Evolutionary conservation across 345 rosid genomes (phyloP), one percentile per base, ranked within the genome.

Genomic region (Eucalyptus rudis): DNA sequence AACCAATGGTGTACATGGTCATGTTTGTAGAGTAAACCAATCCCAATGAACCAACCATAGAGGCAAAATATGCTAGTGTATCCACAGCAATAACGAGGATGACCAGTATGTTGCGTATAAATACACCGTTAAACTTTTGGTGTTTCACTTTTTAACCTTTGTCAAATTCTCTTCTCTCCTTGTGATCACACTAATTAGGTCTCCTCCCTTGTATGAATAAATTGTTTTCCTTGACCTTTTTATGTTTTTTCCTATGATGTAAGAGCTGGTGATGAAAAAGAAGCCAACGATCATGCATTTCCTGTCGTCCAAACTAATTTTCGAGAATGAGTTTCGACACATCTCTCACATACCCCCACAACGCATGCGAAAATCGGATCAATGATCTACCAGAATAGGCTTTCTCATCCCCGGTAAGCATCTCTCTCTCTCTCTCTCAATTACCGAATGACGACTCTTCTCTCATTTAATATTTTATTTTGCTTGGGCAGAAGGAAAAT

Each of bases 241-340:
- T 33, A 33, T 33, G 36, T 33, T n/a, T n/a, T n/a, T n/a, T n/a
- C n/a, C n/a, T 33, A 33, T 33, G 36, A 33, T 33, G 36, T 33
- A 33, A 33, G 36, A 33, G 36, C 36, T 33, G 36, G 36, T 33
- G 36, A 33, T 33, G 36, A 33, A 33, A 2, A 33, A 33, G 36
- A 33, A 33, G 36, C 36, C 36, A 33, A 33, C 36, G 36, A 33
- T 33, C 36, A 33, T 33, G 36, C 36, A 33, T 33, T 40, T 40
- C 43, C 36, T 33, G 36, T 40, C 43, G 5, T 40, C 43, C n/a
- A n/a, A n/a, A n/a, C n/a, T n/a, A n/a, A n/a, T n/a, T n/a, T 66
- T 0, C 10, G 7, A 0, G 44, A 33, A 33, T 5, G 81, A 71
- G 7, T 71, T 71, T 33, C 13, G 25, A 9, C 24, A 33, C 44